phyloP scores from a whole-genome alignment of 2,329 filamentous ascomycete genomes.

The Neonectria sp. region DNA sequence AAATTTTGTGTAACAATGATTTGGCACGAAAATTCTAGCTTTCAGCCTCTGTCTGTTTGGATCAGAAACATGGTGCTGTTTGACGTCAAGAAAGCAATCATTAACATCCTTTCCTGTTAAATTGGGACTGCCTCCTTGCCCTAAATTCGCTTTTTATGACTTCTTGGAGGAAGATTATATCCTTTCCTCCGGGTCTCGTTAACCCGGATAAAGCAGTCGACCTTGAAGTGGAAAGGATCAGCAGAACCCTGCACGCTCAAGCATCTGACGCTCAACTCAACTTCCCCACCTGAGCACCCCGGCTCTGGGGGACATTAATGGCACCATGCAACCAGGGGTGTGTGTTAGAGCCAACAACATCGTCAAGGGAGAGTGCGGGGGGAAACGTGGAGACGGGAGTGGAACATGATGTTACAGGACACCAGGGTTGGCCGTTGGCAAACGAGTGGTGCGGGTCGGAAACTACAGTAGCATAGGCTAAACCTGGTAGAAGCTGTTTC shows the following conservation, averaged over 20 bases:
- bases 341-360: background rate
- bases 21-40: too few species aligned
- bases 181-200: background rate
- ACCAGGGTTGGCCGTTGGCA: background rate
- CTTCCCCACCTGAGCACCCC: background rate
- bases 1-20: too few species aligned
- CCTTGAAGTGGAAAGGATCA: background rate
- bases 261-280: background rate
- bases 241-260: background rate
- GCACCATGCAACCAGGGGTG: too few species aligned
- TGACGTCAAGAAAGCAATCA: too few species aligned
- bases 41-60: too few species aligned
- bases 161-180: background rate
- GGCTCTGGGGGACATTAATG: background rate
- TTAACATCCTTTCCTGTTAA: too few species aligned
- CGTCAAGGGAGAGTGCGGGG: background rate
- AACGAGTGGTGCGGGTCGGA: slow-evolving; percentile 16
- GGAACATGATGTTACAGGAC: background rate
- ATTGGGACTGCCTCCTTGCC: too few species aligned
- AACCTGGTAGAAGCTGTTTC: background rate
- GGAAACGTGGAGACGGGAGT: slow-evolving; percentile 5
- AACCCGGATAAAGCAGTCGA: background rate
- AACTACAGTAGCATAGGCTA: slow-evolving; percentile 12
- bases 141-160: too few species aligned
- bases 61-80: too few species aligned